Percentiles rank a stretch among this genome's conserved stretches.
These are phyloP conservation scores for Starmera amethionina DNA, from an alignment of 805 yeast species.

Conservation along the genomic window DNA sequence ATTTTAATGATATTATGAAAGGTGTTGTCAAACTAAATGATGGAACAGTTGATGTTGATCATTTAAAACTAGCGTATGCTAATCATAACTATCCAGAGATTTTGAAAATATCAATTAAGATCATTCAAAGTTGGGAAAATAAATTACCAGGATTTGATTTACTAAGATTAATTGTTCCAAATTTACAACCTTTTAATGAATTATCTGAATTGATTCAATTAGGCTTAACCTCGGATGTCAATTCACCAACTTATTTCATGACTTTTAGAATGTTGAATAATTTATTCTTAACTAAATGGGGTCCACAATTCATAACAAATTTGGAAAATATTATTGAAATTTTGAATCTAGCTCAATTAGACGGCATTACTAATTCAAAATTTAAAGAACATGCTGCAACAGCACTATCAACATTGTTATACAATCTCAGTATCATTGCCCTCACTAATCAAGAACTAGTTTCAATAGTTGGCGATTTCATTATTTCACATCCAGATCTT, in stretches of 20 bases:
- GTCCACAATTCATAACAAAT: constrained; percentile 33
- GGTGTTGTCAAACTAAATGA: constrained; percentile 66
- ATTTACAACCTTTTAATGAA: constrained; percentile 30
- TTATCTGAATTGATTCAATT: constrained; percentile 29
- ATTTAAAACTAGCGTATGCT: constrained; percentile 23
- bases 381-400: constrained; percentile 21
- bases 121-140: constrained; percentile 37
- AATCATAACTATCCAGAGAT: constrained; percentile 21
- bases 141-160: constrained; percentile 53
- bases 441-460: constrained; percentile 20
- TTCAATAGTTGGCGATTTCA: constrained; percentile 22
- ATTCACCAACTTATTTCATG: constrained; percentile 33
- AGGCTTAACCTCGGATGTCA: constrained; percentile 25
- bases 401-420: constrained; percentile 38
- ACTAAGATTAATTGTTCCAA: constrained; percentile 38
- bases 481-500: constrained; percentile 18
- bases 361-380: constrained; percentile 6
- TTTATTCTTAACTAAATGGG: constrained; percentile 40
- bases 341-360: constrained; percentile 12
- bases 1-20: constrained; percentile 36
- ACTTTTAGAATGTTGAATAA: constrained; percentile 50
- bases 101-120: constrained; percentile 25
- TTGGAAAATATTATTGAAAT: constrained; percentile 29
- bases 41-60: constrained; percentile 20
- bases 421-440: constrained; percentile 36